Base-by-base conservation (phyloP, 208 protist genomes). In the Trypanosoma avium region DNA sequence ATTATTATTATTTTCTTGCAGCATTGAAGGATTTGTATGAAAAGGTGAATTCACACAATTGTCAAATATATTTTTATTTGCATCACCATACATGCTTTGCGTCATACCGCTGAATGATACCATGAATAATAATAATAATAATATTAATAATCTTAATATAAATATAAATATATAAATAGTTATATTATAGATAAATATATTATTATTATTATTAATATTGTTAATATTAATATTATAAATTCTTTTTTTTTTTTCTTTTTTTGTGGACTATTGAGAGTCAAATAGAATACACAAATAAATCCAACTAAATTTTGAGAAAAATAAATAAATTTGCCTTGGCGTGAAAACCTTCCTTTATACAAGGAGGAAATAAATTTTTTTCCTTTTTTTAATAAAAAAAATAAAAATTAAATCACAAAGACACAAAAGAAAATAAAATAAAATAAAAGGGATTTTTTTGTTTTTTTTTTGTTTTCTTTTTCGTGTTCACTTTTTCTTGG, bases 61-160 rank as follows among this genome's bases (percentile, higher is more conserved):
- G n/a, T n/a, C n/a, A n/a, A n/a, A n/a, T n/a, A n/a, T n/a, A n/a
- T n/a, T n/a, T n/a, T n/a, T n/a, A n/a, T n/a, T n/a, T n/a, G n/a
- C n/a, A n/a, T n/a, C n/a, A n/a, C n/a, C n/a, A n/a, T n/a, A 50
- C 22, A 49, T 59, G 9, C 33, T 46, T 48, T 43, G 36, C 26
- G 35, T 67, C 33, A 47, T 10, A n/a, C n/a, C 21, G 3, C 50
- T 45, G 43, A 29, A 10, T 13, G 10, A 5, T 10, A 38, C 33
- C 10, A 38, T 13, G 5, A 38, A 38, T 38, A 38, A 38, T 29
- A 27, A 50, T n/a, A 70, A 48, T 17, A 32, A 17, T 24, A 54
- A 63, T 54, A 63, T 22, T 32, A 58, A 42, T 40, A 35, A 35
- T 22, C 13, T 21, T 56, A 67, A 67, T n/a, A 67, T 52, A 61